Conservation (phyloP, 2,329 filamentous ascomycete genomes). For the Cyphellophora attinorum region DNA sequence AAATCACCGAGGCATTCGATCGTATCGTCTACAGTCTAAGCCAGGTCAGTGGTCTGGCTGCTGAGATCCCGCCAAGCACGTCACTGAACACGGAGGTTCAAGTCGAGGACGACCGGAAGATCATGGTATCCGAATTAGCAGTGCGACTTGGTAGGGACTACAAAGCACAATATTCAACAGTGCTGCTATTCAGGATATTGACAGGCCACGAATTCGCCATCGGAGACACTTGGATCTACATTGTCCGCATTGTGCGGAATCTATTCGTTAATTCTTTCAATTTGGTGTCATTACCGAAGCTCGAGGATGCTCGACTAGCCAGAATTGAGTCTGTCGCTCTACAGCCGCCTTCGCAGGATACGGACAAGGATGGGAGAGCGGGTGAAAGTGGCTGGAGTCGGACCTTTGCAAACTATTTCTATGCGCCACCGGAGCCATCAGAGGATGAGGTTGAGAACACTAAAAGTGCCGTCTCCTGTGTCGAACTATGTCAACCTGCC, state of each 20-base stretch:
- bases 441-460: conserved; percentile 96
- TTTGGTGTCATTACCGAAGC: conserved; percentile 60
- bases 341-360: conserved; percentile 82
- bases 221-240: conserved; percentile 48
- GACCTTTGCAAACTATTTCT: conserved; percentile 91
- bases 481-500: conserved; percentile 78
- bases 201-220: conserved; percentile 74
- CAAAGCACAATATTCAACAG: conserved; percentile 82
- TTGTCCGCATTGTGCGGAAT: conserved; percentile 88
- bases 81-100: conserved; percentile 91
- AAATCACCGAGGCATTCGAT: conserved; percentile 76
- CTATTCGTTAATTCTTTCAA: conserved; percentile 93
- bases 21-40: conserved; percentile 85
- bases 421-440: conserved; percentile 92
- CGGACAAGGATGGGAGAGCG: conserved; percentile 72
- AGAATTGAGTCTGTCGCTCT: conserved; percentile 75
- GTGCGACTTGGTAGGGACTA: conserved; percentile 93
- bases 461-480: conserved; percentile 84
- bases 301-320: conserved; percentile 27
- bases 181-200: conserved; percentile 90
- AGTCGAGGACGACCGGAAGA: conserved; percentile 68
- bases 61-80: conserved; percentile 68
- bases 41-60: conserved; percentile 79
- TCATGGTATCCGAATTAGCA: conserved; percentile 97
- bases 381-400: conserved; percentile 82